Conservation (phyloP, 106 monocot species). For the Chionographis japonica region DNA sequence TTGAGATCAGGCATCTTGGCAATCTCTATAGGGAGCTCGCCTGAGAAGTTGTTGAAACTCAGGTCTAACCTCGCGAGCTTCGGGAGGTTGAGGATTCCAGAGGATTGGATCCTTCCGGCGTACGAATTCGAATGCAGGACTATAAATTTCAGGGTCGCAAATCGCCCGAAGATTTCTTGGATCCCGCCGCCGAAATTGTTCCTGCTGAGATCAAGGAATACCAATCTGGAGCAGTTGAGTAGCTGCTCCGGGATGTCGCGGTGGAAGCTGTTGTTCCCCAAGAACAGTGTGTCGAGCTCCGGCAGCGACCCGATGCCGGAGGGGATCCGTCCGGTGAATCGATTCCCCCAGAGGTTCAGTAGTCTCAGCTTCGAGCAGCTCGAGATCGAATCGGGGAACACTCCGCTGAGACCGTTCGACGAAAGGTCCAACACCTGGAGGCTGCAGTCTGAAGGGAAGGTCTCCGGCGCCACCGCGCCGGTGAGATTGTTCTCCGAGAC, state of each 20-base stretch:
- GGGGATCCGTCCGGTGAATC: conserved; percentile 51
- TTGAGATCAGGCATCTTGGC: conserved; percentile 39
- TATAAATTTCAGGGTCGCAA: conserved; percentile 34
- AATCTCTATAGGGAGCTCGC: conserved; percentile 34
- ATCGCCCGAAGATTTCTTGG: conserved; percentile 49
- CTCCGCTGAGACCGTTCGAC: conserved; percentile 40
- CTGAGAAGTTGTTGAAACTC: conserved; percentile 68
- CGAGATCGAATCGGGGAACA: conserved; percentile 43
- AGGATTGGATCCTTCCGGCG: conserved; percentile 46
- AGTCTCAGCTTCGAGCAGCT: conserved; percentile 45
- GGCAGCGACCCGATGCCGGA: conserved; percentile 47
- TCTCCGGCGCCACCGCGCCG: conserved; percentile 21
- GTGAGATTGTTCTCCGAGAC: conserved; percentile 57
- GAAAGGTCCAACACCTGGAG: conserved; percentile 57
- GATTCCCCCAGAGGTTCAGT: conserved; percentile 51
- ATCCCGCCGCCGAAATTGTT: conserved; percentile 57
- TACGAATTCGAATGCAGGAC: conserved; percentile 55
- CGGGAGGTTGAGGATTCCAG: conserved; percentile 50
- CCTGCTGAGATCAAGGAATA: conserved; percentile 66
- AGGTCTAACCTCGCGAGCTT: conserved; percentile 46
- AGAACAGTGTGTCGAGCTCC: conserved; percentile 32
- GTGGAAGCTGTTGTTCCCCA: conserved; percentile 69
- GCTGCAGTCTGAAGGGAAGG: conserved; percentile 37
- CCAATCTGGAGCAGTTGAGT: conserved; percentile 42
- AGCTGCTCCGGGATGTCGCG: conserved; percentile 44